Evolutionary conservation across 2,329 filamentous ascomycete species (phyloP).

Genomic region (Colletotrichum abscissum): DNA sequence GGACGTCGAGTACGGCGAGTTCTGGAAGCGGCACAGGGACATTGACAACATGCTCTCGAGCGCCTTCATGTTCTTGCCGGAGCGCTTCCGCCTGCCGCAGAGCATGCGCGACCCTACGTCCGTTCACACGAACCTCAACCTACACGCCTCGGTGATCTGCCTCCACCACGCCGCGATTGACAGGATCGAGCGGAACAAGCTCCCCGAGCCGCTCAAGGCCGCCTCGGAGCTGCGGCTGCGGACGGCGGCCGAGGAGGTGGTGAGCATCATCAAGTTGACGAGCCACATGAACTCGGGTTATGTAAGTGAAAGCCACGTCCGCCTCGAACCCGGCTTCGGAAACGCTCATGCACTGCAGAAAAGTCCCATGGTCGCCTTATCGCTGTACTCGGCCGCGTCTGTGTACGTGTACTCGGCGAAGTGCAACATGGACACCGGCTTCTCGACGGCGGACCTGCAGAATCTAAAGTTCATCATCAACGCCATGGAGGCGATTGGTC

Average conservation of each 20-base stretch:
- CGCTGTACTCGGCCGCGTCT: conserved; percentile 85
- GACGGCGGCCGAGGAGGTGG: conserved; percentile 85
- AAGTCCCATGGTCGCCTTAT: conserved; percentile 84
- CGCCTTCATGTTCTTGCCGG: conserved; percentile 82
- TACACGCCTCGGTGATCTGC: conserved; percentile 89
- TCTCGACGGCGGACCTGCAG: conserved; percentile 56
- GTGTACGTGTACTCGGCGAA: conserved; percentile 86
- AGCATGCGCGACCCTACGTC: conserved; percentile 77
- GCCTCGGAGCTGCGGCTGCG: conserved; percentile 80
- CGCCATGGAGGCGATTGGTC: conserved; percentile 81
- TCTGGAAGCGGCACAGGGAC: conserved; percentile 86
- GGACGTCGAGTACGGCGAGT: conserved; percentile 79
- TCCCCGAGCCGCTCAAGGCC: conserved; percentile 73
- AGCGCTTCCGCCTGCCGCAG: conserved; percentile 76
- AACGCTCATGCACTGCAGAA: conserved; percentile 58
- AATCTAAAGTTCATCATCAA: conserved; percentile 81
- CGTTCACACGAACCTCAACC: conserved; percentile 86
- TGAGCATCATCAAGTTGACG: conserved; percentile 83
- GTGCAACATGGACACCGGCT: conserved; percentile 69
- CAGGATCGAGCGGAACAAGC: conserved; percentile 78
- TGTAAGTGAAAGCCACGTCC: conserved; percentile 60
- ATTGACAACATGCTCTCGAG: conserved; percentile 85
- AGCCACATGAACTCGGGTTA: conserved; percentile 74
- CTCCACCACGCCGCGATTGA: conserved; percentile 90
- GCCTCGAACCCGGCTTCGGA: neutral